Base-by-base conservation (phyloP, 768 basidiomycete genomes). In the Mycena vitilis region DNA sequence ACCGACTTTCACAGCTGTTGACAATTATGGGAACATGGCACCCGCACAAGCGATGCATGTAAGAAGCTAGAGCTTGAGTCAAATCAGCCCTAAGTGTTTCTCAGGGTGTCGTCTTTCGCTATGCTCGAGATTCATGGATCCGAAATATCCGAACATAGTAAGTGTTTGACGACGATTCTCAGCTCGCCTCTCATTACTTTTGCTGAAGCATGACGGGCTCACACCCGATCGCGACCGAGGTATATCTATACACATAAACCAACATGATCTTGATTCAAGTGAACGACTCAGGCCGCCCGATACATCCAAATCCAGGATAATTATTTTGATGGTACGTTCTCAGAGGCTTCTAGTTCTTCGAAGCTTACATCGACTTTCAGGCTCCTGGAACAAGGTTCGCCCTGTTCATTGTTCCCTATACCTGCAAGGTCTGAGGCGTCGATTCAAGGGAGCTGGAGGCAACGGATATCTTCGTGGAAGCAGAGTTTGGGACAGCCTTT, bases 401-500 rank as follows among this genome's bases (percentile, higher is more conserved):
- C 16, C 16, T 9, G n/a, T 48, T 42, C 42, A 9, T 44, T 44
- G 5, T 16, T 44, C 15, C 15, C 15, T n/a, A n/a, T n/a, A n/a
- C n/a, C n/a, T n/a, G 42, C 42, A 16, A 11, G 42, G 42, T 13
- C 7, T 9, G 4, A 44, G 11, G 8, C 13, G 38, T 7, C 38
- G 15, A 44, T 16, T 11, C n/a, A 13, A 70, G 69, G 69, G 69
- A 22, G 52, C 45, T 30, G 69, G 69, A 48, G 69, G 69, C 7
- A 70, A 70, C 49, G 69, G 69, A 15, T 70, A 70, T 38, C 52
- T 70, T 38, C 16, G 69, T 18, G 69, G 69, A 25, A 56, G 52
- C 34, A 65, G 69, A 5, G 69, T 70, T 20, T 70, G 69, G 69
- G 69, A 70, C 37, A 70, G 69, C 37, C 42, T 70, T 36, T 70